Conservation (phyloP, 1,284 basidiomycete species). For the Takashimella koratensis region DNA sequence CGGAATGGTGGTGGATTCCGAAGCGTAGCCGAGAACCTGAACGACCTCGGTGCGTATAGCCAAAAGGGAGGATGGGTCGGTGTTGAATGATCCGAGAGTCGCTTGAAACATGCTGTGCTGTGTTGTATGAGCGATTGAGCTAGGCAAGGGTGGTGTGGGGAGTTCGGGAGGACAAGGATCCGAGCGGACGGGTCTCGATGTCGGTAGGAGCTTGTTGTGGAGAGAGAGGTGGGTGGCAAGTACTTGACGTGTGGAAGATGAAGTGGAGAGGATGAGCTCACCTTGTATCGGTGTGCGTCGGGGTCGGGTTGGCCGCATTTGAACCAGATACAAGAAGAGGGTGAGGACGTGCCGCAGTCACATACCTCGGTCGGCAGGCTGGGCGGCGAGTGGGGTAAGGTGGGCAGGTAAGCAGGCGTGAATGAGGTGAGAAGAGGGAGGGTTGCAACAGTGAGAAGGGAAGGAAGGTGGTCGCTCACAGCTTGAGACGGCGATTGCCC, state of each 20-base stretch:
- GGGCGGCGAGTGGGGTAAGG: background rate
- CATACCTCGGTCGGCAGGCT: background rate
- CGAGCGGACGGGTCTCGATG: too few species aligned
- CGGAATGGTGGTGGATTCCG: background rate
- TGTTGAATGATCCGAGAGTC: background rate
- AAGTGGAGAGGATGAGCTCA: background rate
- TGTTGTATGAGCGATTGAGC: background rate
- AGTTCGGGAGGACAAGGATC: too few species aligned
- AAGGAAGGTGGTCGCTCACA: background rate
- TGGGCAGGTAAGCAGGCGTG: background rate
- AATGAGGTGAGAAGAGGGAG: background rate
- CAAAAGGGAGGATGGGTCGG: background rate
- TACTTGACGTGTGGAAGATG: constrained; percentile 3
- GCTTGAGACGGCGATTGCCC: background rate
- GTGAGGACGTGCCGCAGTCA: background rate
- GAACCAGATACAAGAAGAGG: constrained; percentile 13
- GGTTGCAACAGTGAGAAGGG: background rate
- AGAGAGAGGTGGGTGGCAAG: constrained; percentile 7
- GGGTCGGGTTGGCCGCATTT: constrained; percentile 15
- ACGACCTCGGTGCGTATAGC: background rate
- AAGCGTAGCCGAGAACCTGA: background rate
- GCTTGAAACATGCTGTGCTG: background rate
- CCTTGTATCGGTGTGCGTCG: constrained; percentile 15
- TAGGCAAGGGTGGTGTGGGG: background rate
- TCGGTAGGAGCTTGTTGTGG: constrained; percentile 2